Base-by-base conservation (phyloP, 2,329 filamentous ascomycete genomes). In the Hirsutella thompsonii region DNA sequence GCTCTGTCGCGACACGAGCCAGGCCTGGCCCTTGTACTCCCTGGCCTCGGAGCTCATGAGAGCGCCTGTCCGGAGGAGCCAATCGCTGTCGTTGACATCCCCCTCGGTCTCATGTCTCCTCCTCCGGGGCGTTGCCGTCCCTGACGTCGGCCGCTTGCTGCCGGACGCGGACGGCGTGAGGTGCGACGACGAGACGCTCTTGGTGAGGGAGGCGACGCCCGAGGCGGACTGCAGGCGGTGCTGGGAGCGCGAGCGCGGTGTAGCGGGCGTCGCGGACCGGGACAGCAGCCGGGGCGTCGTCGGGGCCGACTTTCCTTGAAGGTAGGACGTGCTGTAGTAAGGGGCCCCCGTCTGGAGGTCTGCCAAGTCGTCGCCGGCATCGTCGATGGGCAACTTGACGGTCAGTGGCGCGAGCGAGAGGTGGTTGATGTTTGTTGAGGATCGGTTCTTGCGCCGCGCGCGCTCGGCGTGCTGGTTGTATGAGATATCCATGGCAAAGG, bases 21-120 rank as follows among this genome's bases (percentile, higher is more conserved):
- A 84, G 13, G 72, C 63, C 57, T 83, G 79, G 13, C 80, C 80
- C 58, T 83, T 83, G 51, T 66, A 78, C 53, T 83, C 79, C 42
- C 79, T 66, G 16, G 77, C 67, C 53, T 79, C 75, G 39, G 69
- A 70, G 42, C 72, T 72, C 49, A 83, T 72, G 37, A 79, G 54
- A 6, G 76, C 76, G 37, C 78, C 79, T 1, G 77, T 71, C 23
- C 78, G 69, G 20, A 80, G 63, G 36, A 83, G 61, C 79, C 79
- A 83, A 58, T 81, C 78, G 42, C 71, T 74, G 49, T 79, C 70
- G n/a, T 4, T 20, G 42, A 63, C 63, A 30, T 58, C 58, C 46
- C 63, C 28, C 54, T 52, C 44, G 46, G 56, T 19, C 46, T 50
- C 16, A 28, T 47, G 39, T 45, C 53, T 53, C 29, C 59, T 58